These are phyloP conservation scores for Jackrogersella multiformis DNA, from an alignment of 495 filamentous ascomycete genomes.

Conservation along the genomic window DNA sequence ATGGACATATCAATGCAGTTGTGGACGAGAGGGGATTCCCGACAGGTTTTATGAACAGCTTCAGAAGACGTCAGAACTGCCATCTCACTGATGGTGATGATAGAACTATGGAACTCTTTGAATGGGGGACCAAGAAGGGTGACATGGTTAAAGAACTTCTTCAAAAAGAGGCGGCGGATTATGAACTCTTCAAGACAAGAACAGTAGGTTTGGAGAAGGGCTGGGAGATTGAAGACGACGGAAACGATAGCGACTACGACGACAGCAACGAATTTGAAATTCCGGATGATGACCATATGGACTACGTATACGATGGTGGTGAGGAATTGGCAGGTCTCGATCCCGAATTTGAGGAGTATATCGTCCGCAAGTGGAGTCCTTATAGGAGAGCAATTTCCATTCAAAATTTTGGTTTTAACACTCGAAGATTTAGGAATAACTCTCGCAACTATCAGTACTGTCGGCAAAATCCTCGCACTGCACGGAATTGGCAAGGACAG, in stretches of 20 bases:
- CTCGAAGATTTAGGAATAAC: not conserved
- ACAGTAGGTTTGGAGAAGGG: not conserved
- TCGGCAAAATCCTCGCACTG: not conserved
- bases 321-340: not conserved
- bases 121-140: conserved; percentile 5
- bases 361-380: conserved; percentile 22
- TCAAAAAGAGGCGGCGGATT: conserved; percentile 12
- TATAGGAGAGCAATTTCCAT: conserved; percentile 3
- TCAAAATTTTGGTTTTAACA: conserved; percentile 21
- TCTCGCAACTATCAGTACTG: not conserved
- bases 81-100: conserved; percentile 17
- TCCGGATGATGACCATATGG: not conserved
- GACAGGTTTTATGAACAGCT: conserved; percentile 10
- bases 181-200: conserved; percentile 20
- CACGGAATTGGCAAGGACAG: not conserved
- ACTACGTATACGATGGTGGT: not conserved
- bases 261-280: not conserved
- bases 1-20: conserved; percentile 19
- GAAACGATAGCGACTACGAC: not conserved
- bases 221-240: conserved; percentile 17
- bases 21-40: conserved; percentile 27
- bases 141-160: not conserved
- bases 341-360: conserved; percentile 13
- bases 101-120: conserved; percentile 25
- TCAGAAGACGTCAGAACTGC: conserved; percentile 6